These are phyloP conservation scores for Hypoxylon rubiginosum DNA, from an alignment of 2,329 filamentous ascomycete species.

Conservation along the genomic window DNA sequence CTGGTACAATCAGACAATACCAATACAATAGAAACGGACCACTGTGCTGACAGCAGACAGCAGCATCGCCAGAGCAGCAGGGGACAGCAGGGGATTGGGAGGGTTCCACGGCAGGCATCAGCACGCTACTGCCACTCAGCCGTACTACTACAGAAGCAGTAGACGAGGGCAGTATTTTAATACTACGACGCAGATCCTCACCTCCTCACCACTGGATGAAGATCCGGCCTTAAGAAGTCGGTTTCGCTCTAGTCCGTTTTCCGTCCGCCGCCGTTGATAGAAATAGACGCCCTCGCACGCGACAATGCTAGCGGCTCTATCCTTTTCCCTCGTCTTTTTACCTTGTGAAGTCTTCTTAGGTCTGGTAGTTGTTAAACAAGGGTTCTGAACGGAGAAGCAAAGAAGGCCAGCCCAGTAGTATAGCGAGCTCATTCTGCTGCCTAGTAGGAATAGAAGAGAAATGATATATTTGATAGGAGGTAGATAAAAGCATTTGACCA, in stretches of 20 bases:
- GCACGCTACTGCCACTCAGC: slow-evolving; percentile 37
- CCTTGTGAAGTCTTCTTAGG: background rate
- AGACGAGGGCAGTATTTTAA: slow-evolving; percentile 25
- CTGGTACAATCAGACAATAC: slow-evolving; percentile 18
- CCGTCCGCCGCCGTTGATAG: slow-evolving; percentile 16
- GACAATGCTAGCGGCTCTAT: slow-evolving; percentile 2
- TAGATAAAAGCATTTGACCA: background rate
- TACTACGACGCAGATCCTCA: slow-evolving; percentile 33
- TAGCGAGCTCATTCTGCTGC: background rate
- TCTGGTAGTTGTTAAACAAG: background rate
- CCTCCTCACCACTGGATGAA: slow-evolving; percentile 8
- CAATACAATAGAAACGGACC: slow-evolving; percentile 13
- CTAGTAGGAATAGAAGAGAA: background rate
- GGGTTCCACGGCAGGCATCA: slow-evolving; percentile 36
- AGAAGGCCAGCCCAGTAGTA: background rate
- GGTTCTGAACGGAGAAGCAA: background rate
- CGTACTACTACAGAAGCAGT: slow-evolving; percentile 24
- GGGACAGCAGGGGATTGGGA: slow-evolving; percentile 26
- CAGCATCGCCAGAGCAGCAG: slow-evolving; percentile 29
- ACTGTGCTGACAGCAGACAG: slow-evolving; percentile 23
- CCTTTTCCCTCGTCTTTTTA: slow-evolving; percentile 1
- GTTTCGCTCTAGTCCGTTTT: slow-evolving; percentile 13
- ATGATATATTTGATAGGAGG: background rate
- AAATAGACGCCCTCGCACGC: slow-evolving; percentile 15
- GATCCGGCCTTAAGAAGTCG: slow-evolving; percentile 33